Evolutionary conservation across 2,329 filamentous ascomycete species (phyloP).

Genomic region (Hansfordia pulvinata): DNA sequence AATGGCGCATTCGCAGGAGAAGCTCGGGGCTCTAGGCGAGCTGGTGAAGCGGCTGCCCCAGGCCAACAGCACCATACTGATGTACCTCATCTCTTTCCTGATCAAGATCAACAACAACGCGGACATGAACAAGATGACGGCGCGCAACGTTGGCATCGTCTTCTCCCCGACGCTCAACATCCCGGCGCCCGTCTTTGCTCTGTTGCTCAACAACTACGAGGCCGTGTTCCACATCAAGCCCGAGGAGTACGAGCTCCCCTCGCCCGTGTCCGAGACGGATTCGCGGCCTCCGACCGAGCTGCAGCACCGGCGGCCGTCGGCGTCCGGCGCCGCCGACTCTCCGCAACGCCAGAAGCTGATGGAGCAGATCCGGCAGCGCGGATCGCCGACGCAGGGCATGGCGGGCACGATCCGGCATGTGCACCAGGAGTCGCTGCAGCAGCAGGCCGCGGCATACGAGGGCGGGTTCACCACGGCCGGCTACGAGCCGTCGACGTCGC

Average conservation of each 20-base stretch:
- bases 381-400: too few species aligned
- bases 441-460: slow-evolving; percentile 28
- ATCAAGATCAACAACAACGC: slow-evolving; percentile 87
- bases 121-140: slow-evolving; percentile 92
- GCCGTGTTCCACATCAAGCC: slow-evolving; percentile 67
- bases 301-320: slow-evolving; percentile 32
- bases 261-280: slow-evolving; percentile 25
- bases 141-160: slow-evolving; percentile 93
- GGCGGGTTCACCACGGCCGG: too few species aligned
- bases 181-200: slow-evolving; percentile 82
- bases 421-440: slow-evolving; percentile 19
- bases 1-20: slow-evolving; percentile 59
- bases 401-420: slow-evolving; percentile 29
- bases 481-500: slow-evolving; percentile 29
- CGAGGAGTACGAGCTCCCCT: slow-evolving; percentile 46
- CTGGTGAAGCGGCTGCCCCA: slow-evolving; percentile 70
- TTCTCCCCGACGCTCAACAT: slow-evolving; percentile 97
- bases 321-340: slow-evolving; percentile 32
- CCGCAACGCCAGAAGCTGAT: slow-evolving; percentile 36
- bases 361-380: slow-evolving; percentile 23
- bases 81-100: slow-evolving; percentile 76
- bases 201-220: slow-evolving; percentile 84
- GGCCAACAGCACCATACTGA: slow-evolving; percentile 69
- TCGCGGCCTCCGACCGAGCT: slow-evolving; percentile 13
- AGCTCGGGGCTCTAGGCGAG: slow-evolving; percentile 61